Evolutionary conservation across 2,329 filamentous ascomycete genomes (phyloP), one percentile per base, ranked within the genome.

Genomic region (Fusarium sp.): DNA sequence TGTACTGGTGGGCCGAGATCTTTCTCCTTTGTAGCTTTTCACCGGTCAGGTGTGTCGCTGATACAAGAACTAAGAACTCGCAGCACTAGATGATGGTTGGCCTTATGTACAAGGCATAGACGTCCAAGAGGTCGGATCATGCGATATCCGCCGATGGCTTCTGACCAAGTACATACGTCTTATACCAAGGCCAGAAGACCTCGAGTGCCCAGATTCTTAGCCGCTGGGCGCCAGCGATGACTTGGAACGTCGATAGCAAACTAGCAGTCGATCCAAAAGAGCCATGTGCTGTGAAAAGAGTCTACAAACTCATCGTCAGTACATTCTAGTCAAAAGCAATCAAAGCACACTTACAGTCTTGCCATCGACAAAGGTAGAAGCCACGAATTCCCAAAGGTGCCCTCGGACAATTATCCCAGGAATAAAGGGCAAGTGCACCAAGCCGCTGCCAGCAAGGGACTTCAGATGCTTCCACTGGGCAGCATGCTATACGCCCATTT

Each of bases 401-500:
- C 61, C 61, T 1, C 51, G 15, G 14, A 68, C 31, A 3, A 68
- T 39, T 3, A 39, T 9, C 1, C 22, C 38, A 39, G 38, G 38
- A 13, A 39, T 39, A 4, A n/a, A 39, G 1, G 38, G 38, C 8
- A 15, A 14, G 13, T 39, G 3, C 7, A 14, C 7, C 38, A 39
- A 7, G 1, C 8, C 13, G 8, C 8, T 9, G 2, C 38, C 38
- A 10, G 13, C 38, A 15, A 39, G 22, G 12, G 18, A 20, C 38
- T 39, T n/a, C 38, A 39, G 5, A 5, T 54, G 35, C 20, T 15
- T 55, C 67, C 63, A 69, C 22, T 67, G 58, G 4, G 67, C 63
- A 2, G 47, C 51, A 20, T 62, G 63, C 67, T 64, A 70, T n/a
- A 63, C 30, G 6, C 63, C 58, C 57, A 62, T 45, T 7, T 70